Evolutionary conservation across 2,329 filamentous ascomycete genomes (phyloP).

Genomic region (Penicillium italicum): DNA sequence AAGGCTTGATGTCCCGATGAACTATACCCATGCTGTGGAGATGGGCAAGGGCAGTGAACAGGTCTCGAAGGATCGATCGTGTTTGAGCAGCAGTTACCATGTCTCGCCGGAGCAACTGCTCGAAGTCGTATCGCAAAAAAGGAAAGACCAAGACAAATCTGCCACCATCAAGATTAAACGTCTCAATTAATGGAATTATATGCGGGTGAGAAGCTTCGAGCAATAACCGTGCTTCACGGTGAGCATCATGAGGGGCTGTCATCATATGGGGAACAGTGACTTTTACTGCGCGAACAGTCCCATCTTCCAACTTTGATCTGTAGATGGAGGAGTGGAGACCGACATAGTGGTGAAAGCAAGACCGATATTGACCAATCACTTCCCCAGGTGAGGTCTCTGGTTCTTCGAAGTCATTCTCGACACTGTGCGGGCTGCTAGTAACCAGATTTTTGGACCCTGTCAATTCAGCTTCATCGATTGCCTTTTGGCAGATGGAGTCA

Average conservation of each 20-base stretch:
- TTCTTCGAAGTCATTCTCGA: conserved; percentile 20
- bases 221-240: conserved; percentile 75
- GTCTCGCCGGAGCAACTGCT: conserved; percentile 57
- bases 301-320: conserved; percentile 52
- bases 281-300: conserved; percentile 68
- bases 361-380: conserved; percentile 54
- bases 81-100: conserved; percentile 41
- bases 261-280: conserved; percentile 72
- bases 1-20: conserved; percentile 91
- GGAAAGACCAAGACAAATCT: conserved; percentile 80
- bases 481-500: conserved; percentile 42
- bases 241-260: conserved; percentile 76
- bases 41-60: conserved; percentile 67
- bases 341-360: conserved; percentile 55
- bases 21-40: conserved; percentile 75
- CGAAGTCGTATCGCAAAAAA: conserved; percentile 71
- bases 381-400: conserved; percentile 29
- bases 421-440: conserved; percentile 25
- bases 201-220: conserved; percentile 54
- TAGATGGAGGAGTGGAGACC: conserved; percentile 85
- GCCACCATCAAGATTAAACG: conserved; percentile 66
- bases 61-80: conserved; percentile 57
- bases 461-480: conserved; percentile 34
- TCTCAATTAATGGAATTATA: conserved; percentile 67
- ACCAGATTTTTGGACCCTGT: conserved; percentile 18